These are phyloP conservation scores for Saturnispora halmiae DNA, from an alignment of 805 yeast genomes.

Conservation along the genomic window DNA sequence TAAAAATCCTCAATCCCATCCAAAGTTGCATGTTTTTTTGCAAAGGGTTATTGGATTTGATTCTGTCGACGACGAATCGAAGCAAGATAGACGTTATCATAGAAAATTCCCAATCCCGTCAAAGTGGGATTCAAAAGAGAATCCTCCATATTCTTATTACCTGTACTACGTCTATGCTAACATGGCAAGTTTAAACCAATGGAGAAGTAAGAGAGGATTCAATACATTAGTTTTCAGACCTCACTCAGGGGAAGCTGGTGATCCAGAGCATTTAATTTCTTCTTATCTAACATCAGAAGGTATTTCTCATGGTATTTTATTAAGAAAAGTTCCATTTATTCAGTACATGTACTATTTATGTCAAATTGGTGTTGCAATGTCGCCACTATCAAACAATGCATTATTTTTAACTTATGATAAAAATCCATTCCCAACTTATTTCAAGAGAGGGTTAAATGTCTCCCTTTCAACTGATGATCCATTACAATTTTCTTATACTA, in stretches of 20 bases:
- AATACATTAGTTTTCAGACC: constrained; percentile 94
- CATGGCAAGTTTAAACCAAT: constrained; percentile 74
- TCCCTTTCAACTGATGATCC: constrained; percentile 97
- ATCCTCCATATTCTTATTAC: constrained; percentile 98
- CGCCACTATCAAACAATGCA: constrained; percentile 95
- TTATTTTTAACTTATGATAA: constrained; percentile 91
- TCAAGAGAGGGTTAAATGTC: constrained; percentile 88
- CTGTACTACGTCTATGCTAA: constrained; percentile 83
- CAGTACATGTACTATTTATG: constrained; percentile 90
- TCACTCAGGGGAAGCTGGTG: constrained; percentile 99
- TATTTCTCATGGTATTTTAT: constrained; percentile 88
- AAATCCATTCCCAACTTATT: constrained; percentile 87
- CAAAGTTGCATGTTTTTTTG: constrained; percentile 81
- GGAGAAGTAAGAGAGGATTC: constrained; percentile 66
- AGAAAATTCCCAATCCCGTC: constrained; percentile 80
- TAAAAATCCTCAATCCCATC: constrained; percentile 73
- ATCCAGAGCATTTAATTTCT: constrained; percentile 89
- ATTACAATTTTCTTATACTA: constrained; percentile 89
- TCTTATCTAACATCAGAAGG: constrained; percentile 87
- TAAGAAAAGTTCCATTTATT: constrained; percentile 89
- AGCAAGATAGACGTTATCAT: constrained; percentile 74
- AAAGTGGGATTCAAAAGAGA: constrained; percentile 65
- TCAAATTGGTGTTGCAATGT: constrained; percentile 97
- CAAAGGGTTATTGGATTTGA: constrained; percentile 97
- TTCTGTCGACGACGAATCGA: constrained; percentile 96